These are phyloP conservation scores for Zopfia rhizophila DNA, from an alignment of 2,329 filamentous ascomycete genomes.

Conservation along the genomic window DNA sequence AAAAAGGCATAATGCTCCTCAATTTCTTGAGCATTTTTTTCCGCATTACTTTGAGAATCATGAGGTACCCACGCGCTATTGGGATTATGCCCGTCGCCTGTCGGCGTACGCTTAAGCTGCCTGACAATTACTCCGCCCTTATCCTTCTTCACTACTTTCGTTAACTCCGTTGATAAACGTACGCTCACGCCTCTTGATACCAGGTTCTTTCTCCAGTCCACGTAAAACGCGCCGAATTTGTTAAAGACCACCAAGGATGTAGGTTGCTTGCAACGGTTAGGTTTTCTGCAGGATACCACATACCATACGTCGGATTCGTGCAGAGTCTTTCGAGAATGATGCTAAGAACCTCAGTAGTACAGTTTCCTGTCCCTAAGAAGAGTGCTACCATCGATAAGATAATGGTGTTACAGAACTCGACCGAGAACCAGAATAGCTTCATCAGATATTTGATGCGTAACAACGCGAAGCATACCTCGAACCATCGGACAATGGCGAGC, in stretches of 20 bases:
- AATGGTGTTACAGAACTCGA: slow-evolving; percentile 76
- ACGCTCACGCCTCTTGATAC: slow-evolving; percentile 66
- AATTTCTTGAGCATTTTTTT: slow-evolving; percentile 53
- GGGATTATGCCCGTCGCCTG: slow-evolving; percentile 56
- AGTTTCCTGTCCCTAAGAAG: slow-evolving; percentile 79
- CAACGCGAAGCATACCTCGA: slow-evolving; percentile 69
- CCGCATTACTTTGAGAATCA: slow-evolving; percentile 49
- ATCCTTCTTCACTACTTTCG: slow-evolving; percentile 62
- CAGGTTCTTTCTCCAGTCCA: slow-evolving; percentile 67
- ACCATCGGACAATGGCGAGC: slow-evolving; percentile 67
- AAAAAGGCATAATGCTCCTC: slow-evolving; percentile 68
- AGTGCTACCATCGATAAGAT: slow-evolving; percentile 77
- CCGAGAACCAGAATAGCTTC: slow-evolving; percentile 73
- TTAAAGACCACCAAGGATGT: slow-evolving; percentile 70
- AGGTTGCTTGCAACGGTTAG: slow-evolving; percentile 60
- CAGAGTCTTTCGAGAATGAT: slow-evolving; percentile 69
- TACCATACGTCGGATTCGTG: slow-evolving; percentile 66
- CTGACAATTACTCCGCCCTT: slow-evolving; percentile 63
- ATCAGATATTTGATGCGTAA: slow-evolving; percentile 72
- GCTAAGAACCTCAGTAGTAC: slow-evolving; percentile 75
- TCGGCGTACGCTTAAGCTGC: slow-evolving; percentile 56
- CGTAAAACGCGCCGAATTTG: slow-evolving; percentile 70
- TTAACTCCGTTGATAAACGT: slow-evolving; percentile 66
- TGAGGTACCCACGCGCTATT: slow-evolving; percentile 57
- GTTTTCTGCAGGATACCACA: slow-evolving; percentile 66